Evolutionary conservation across 2,329 filamentous ascomycete species (phyloP).

Genomic region (Cordyceps javanica): DNA sequence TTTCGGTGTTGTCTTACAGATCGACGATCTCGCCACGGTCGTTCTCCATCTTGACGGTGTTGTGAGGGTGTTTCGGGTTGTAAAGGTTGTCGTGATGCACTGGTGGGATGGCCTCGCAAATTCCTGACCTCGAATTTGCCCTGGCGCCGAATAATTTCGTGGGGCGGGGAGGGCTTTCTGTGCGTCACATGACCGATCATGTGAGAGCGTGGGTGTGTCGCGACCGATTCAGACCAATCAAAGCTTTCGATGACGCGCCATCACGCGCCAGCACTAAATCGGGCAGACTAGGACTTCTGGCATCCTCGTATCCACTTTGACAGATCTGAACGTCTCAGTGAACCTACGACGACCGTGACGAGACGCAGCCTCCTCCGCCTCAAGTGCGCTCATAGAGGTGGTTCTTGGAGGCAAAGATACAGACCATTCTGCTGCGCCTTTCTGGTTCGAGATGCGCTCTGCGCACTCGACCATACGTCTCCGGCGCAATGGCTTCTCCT

Average conservation of each 20-base stretch:
- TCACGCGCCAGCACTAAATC: constrained; percentile 6
- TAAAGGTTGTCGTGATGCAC: constrained; percentile 20
- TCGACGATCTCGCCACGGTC: constrained; percentile 99
- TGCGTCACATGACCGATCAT: constrained; percentile 28
- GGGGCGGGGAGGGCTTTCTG: constrained; percentile 30
- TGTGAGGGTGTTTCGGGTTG: constrained; percentile 25
- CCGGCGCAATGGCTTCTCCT: constrained; percentile 28
- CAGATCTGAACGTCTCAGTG: background rate
- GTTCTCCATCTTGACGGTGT: constrained; percentile 87
- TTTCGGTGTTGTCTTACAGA: constrained; percentile 61
- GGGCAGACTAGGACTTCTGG: background rate
- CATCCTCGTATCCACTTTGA: background rate
- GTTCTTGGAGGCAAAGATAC: background rate
- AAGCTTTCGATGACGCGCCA: too few species aligned
- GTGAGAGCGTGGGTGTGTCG: constrained; percentile 30
- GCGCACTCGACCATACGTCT: constrained; percentile 32
- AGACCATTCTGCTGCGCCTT: constrained; percentile 12
- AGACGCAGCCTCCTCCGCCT: background rate
- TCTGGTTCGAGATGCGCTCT: constrained; percentile 37
- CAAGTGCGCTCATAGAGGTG: background rate
- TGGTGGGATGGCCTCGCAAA: constrained; percentile 23
- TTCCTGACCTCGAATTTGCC: constrained; percentile 28
- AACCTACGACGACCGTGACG: background rate
- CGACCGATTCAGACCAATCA: constrained; percentile 14
- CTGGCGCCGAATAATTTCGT: constrained; percentile 29